phyloP scores from a whole-genome alignment of 768 basidiomycete species.

The Tulasnella calospora region DNA sequence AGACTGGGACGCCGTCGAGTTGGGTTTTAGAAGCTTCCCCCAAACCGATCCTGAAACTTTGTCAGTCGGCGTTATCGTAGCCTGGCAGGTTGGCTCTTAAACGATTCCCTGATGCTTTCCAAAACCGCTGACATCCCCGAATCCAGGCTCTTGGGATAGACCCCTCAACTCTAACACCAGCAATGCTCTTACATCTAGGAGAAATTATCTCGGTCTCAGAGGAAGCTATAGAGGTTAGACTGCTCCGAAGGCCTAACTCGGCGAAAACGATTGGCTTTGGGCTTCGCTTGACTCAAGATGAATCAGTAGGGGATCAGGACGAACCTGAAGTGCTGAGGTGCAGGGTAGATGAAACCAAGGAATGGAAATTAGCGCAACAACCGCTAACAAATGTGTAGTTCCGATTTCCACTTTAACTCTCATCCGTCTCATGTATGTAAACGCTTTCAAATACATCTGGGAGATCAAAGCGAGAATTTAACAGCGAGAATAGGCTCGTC shows the following conservation, averaged over 20 bases:
- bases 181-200: constrained; percentile 11
- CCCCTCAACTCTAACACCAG: constrained; percentile 17
- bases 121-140: not conserved
- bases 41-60: not conserved
- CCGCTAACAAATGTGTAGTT: not conserved
- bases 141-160: constrained; percentile 23
- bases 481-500: not conserved
- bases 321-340: not conserved
- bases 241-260: not conserved
- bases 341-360: not conserved
- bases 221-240: not conserved
- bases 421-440: not conserved
- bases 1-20: not conserved
- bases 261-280: constrained; percentile 3
- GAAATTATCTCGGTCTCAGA: not conserved
- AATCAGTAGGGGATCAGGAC: not conserved
- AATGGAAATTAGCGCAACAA: not conserved
- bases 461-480: not conserved
- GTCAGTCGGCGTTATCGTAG: not conserved
- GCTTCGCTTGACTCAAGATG: not conserved
- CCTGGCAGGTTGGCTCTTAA: constrained; percentile 9
- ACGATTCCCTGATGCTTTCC: not conserved
- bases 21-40: not conserved
- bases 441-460: not conserved
- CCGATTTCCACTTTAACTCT: not conserved